A percentile compares a stretch with the other conserved stretches of the same genome.
phyloP scores from a whole-genome alignment of 2,329 filamentous ascomycete genomes.

The Monilinia fructigena region DNA sequence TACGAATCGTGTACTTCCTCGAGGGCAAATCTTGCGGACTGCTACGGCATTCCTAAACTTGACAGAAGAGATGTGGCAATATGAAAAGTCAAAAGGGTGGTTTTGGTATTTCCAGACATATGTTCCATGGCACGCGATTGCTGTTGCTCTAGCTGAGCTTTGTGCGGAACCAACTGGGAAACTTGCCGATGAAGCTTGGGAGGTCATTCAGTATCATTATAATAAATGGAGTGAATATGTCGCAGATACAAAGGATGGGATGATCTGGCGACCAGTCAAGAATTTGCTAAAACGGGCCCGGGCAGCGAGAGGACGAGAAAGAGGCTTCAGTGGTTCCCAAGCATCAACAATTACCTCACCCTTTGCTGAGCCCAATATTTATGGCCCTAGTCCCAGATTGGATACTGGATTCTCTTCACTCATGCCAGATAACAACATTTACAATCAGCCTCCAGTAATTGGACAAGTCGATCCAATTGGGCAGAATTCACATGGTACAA shows the following conservation, averaged over 20 bases:
- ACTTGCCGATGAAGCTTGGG: conserved; percentile 45
- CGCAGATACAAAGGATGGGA: conserved; percentile 51
- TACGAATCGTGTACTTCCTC: conserved; percentile 8
- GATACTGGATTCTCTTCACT: background rate
- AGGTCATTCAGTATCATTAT: conserved; percentile 48
- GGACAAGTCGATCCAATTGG: conserved; percentile 6
- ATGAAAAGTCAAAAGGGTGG: conserved; percentile 42
- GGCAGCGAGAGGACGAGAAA: conserved; percentile 37
- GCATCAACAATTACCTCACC: background rate
- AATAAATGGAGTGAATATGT: conserved; percentile 46
- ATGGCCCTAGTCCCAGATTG: background rate
- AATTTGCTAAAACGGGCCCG: conserved; percentile 53
- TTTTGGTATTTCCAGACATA: conserved; percentile 52
- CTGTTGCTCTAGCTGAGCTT: conserved; percentile 53
- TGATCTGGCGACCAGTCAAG: conserved; percentile 54
- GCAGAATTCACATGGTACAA: conserved; percentile 2
- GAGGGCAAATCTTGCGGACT: conserved; percentile 42
- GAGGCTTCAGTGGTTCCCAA: conserved; percentile 9
- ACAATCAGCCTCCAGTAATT: background rate
- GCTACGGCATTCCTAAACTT: conserved; percentile 44
- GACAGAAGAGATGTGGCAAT: background rate
- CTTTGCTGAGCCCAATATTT: background rate
- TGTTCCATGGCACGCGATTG: conserved; percentile 56
- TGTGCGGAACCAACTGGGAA: conserved; percentile 46
- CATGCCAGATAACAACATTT: background rate